Percentiles rank a stretch among this genome's conserved stretches.
Evolutionary conservation across 2,329 filamentous ascomycete genomes (phyloP).

Genomic region (Aureobasidium leucospermi): DNA sequence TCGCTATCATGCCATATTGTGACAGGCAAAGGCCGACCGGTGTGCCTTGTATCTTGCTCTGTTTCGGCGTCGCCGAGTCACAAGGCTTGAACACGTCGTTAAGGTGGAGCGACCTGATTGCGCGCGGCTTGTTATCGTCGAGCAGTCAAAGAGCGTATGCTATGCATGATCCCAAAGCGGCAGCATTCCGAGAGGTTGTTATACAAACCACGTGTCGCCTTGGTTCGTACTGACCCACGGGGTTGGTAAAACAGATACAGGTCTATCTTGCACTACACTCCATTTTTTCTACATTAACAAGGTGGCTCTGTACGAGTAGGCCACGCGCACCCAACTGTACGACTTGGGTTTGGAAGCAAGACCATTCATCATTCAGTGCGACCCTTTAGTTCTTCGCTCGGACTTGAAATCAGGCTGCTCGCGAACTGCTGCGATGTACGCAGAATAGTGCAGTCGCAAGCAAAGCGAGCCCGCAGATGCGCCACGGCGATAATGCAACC

Average conservation of each 20-base stretch:
- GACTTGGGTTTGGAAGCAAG: neutral
- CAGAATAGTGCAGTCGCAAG: conserved; percentile 5
- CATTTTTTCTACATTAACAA: neutral
- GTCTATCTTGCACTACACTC: conserved; percentile 1
- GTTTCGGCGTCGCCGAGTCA: neutral
- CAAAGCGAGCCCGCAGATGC: conserved; percentile 10
- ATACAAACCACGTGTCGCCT: neutral
- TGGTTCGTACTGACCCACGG: neutral
- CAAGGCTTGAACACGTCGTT: neutral
- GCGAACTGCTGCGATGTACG: conserved; percentile 2
- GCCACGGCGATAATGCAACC: conserved; percentile 10
- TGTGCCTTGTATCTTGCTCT: neutral
- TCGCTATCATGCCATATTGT: too few species aligned
- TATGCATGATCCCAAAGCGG: neutral
- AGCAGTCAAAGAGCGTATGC: neutral
- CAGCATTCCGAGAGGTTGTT: conserved; percentile 6
- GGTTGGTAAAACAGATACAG: neutral
- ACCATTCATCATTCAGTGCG: conserved; percentile 10
- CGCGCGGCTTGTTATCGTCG: neutral
- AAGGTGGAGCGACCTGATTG: neutral
- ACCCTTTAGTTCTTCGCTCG: neutral
- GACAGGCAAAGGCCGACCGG: neutral
- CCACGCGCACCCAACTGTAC: conserved; percentile 8
- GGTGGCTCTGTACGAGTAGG: conserved; percentile 2
- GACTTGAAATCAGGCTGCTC: conserved; percentile 5